Evolutionary conservation across 805 yeast species (phyloP), one percentile per base, ranked within the genome.

Genomic region (Ogataea neopini): DNA sequence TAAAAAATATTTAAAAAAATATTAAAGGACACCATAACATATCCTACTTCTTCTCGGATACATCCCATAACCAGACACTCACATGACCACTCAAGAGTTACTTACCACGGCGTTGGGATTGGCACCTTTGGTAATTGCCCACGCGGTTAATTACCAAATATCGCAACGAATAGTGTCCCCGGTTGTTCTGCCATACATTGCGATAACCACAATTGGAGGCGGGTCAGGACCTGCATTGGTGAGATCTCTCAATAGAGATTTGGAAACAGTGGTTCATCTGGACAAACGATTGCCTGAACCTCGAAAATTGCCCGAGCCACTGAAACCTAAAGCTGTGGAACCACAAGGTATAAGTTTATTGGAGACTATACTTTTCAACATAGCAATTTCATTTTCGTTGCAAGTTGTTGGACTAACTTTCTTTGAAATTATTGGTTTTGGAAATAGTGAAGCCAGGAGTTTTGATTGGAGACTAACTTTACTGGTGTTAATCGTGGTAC

Each of bases 391-490:
- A 2, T 52, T 64, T 9, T 57, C 64, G 8, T 43, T 66, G 8
- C 61, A 63, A 34, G 47, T 64, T n/a, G 56, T 63, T 2, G 53
- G 43, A 17, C 44, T 68, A 20, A 64, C 66, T 17, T 47, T 67
- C 9, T 52, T 57, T 39, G 71, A 68, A 38, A 59, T 66, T 22
- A 41, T 57, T 11, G 47, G 53, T 8, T 45, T 60, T 8, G 53
- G 62, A 9, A 52, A 60, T 44, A 38, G 58, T 3, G 56, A 58
- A 1, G 42, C 67, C 2, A 59, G 72, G 14, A 52, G 69, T 40
- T 22, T 59, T 11, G 62, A 72, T 34, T 74, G 79, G 67, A 65
- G 66, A 35, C 13, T 71, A 19, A 69, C 74, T 25, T 62, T 78
- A 22, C 64, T 71, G 33, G 41, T 61, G 7, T 57, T 77, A 37